These are phyloP conservation scores for Chaetomium tenue DNA, from an alignment of 495 filamentous ascomycete species.

Conservation along the genomic window DNA sequence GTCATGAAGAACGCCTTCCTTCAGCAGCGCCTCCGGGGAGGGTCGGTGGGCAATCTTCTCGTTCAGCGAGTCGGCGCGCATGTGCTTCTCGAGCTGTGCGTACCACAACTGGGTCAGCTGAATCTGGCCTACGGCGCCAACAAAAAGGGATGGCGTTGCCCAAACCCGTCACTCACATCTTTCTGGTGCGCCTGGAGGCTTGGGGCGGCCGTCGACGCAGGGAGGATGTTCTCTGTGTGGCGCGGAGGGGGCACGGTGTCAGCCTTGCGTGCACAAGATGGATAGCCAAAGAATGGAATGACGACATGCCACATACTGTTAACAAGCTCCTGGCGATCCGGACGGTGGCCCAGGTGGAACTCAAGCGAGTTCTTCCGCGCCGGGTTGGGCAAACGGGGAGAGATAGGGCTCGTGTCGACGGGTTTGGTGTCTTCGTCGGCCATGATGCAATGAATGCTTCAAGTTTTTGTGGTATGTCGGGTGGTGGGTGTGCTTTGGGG, in stretches of 20 bases:
- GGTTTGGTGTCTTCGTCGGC: conserved; percentile 33
- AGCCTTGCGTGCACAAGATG: neutral
- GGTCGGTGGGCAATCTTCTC: conserved; percentile 77
- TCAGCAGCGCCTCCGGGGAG: conserved; percentile 68
- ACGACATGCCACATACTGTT: conserved; percentile 58
- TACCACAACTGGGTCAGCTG: neutral
- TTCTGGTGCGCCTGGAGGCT: conserved; percentile 71
- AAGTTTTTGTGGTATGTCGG: neutral
- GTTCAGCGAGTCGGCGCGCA: conserved; percentile 80
- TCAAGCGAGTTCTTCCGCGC: conserved; percentile 86
- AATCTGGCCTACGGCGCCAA: neutral
- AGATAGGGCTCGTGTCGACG: conserved; percentile 59
- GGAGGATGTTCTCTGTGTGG: conserved; percentile 71
- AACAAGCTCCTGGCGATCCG: conserved; percentile 78
- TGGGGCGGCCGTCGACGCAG: conserved; percentile 69
- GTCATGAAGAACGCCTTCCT: conserved; percentile 71
- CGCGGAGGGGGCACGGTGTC: conserved; percentile 3
- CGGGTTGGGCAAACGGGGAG: conserved; percentile 52
- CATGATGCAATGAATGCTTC: conserved; percentile 35
- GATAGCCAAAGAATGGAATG: neutral
- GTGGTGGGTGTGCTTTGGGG: neutral
- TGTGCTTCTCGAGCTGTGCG: conserved; percentile 66
- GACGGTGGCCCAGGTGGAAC: conserved; percentile 76
- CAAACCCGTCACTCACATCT: conserved; percentile 45
- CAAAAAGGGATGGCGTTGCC: neutral